phyloP scores from a whole-genome alignment of 1,284 basidiomycete genomes.

The Malassezia arunalokei region DNA sequence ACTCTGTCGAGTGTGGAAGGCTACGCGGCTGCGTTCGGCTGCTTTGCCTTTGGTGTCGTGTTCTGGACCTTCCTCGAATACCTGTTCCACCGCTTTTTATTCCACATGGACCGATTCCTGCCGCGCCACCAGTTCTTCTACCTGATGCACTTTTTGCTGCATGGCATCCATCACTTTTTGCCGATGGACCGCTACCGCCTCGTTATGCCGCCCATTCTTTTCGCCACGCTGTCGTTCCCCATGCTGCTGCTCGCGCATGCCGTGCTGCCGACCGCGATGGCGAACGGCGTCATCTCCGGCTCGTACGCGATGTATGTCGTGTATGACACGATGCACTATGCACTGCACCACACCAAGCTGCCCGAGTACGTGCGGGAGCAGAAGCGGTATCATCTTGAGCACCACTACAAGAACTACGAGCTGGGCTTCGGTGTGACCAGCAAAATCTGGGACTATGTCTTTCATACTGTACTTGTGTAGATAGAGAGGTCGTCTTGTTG shows the following conservation, averaged over 20 bases:
- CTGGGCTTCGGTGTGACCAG: constrained; percentile 93
- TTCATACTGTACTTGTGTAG: constrained; percentile 56
- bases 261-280: constrained; percentile 67
- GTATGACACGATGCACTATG: constrained; percentile 47
- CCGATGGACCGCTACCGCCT: constrained; percentile 77
- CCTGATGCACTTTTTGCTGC: constrained; percentile 79
- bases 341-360: constrained; percentile 50
- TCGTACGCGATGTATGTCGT: constrained; percentile 76
- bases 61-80: constrained; percentile 96
- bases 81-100: constrained; percentile 86
- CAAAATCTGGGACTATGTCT: constrained; percentile 89
- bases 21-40: constrained; percentile 47
- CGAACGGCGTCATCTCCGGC: constrained; percentile 86
- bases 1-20: constrained; percentile 44
- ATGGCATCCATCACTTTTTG: constrained; percentile 94
- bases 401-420: constrained; percentile 79
- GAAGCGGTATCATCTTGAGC: constrained; percentile 97
- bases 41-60: constrained; percentile 68
- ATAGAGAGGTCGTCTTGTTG: background rate
- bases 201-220: constrained; percentile 91
- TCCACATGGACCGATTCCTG: constrained; percentile 83
- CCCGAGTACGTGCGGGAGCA: constrained; percentile 75
- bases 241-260: constrained; percentile 76
- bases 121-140: constrained; percentile 72
- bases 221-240: constrained; percentile 65